phyloP scores from a whole-genome alignment of 2,329 filamentous ascomycete species.

The Penicillium frequentans region DNA sequence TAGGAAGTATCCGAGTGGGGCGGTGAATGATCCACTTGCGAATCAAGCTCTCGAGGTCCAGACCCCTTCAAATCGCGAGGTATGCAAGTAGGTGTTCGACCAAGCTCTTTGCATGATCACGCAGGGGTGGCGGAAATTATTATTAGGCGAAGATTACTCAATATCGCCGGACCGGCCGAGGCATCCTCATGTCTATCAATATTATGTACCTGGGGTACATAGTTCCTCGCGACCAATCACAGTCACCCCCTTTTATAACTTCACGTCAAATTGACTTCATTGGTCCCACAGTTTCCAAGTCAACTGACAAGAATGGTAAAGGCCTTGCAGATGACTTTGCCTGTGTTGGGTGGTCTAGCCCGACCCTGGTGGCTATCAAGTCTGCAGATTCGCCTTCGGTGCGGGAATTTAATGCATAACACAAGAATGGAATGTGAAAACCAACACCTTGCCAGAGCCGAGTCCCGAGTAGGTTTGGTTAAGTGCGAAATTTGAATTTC shows the following conservation, averaged over 20 bases:
- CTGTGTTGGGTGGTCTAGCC: neutral
- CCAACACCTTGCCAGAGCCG: neutral
- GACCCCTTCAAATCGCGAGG: neutral
- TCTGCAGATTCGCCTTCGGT: neutral
- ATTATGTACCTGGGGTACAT: neutral
- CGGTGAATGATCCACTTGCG: conserved; percentile 1
- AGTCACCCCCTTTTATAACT: neutral
- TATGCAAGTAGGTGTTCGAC: neutral
- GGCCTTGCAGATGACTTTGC: conserved; percentile 6
- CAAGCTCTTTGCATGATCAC: neutral
- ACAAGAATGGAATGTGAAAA: conserved; percentile 10
- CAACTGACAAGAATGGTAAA: conserved; percentile 3
- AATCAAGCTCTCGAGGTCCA: neutral
- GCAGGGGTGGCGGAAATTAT: neutral
- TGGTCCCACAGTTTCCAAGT: conserved; percentile 2
- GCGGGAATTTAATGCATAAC: conserved; percentile 7
- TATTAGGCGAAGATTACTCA: neutral
- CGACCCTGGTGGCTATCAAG: conserved; percentile 3
- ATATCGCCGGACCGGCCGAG: neutral
- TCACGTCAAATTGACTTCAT: neutral
- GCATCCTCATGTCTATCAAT: neutral
- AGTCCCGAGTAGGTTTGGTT: neutral
- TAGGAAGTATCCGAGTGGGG: conserved; percentile 1
- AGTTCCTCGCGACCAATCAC: neutral
- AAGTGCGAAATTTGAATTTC: neutral